A percentile compares a stretch with the other conserved stretches of the same genome.
phyloP scores from a whole-genome alignment of 1,139 yeast species.

The Nakaseomyces glabratus region DNA sequence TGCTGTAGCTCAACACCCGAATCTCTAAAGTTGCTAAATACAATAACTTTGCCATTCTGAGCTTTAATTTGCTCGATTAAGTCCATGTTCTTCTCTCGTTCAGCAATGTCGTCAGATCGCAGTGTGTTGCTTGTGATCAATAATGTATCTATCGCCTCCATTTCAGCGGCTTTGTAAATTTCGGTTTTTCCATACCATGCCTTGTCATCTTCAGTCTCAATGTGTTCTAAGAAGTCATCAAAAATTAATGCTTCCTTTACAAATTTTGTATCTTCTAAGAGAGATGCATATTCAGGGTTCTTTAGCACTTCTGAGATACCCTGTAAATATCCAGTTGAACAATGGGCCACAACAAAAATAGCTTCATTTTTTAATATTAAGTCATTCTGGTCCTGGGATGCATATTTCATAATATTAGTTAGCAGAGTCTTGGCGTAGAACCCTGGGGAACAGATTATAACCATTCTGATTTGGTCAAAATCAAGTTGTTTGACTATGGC shows the following conservation, averaged over 20 bases:
- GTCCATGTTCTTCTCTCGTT: slow-evolving; percentile 59
- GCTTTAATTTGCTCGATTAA: slow-evolving; percentile 60
- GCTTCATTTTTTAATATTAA: slow-evolving; percentile 45
- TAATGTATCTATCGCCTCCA: slow-evolving; percentile 70
- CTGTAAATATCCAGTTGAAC: slow-evolving; percentile 88
- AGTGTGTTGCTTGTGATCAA: slow-evolving; percentile 74
- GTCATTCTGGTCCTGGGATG: slow-evolving; percentile 51
- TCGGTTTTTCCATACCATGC: slow-evolving; percentile 95
- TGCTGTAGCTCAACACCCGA: slow-evolving; percentile 85
- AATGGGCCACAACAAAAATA: slow-evolving; percentile 71
- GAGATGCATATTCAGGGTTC: slow-evolving; percentile 56
- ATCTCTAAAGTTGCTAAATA: slow-evolving; percentile 81
- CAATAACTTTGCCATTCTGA: slow-evolving; percentile 67
- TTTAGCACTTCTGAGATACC: slow-evolving; percentile 81
- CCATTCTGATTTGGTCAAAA: slow-evolving; percentile 59
- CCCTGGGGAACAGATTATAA: slow-evolving; percentile 90
- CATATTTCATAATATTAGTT: slow-evolving; percentile 47
- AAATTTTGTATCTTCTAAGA: slow-evolving; percentile 71
- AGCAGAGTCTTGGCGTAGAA: slow-evolving; percentile 63
- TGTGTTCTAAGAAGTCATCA: slow-evolving; percentile 65
- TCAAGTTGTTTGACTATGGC: slow-evolving; percentile 64
- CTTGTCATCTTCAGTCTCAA: slow-evolving; percentile 70
- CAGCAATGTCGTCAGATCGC: slow-evolving; percentile 62
- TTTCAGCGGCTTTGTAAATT: slow-evolving; percentile 59
- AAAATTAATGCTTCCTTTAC: slow-evolving; percentile 63